phyloP scores from a whole-genome alignment of 1,284 basidiomycete species.

The Naganishia cerealis region DNA sequence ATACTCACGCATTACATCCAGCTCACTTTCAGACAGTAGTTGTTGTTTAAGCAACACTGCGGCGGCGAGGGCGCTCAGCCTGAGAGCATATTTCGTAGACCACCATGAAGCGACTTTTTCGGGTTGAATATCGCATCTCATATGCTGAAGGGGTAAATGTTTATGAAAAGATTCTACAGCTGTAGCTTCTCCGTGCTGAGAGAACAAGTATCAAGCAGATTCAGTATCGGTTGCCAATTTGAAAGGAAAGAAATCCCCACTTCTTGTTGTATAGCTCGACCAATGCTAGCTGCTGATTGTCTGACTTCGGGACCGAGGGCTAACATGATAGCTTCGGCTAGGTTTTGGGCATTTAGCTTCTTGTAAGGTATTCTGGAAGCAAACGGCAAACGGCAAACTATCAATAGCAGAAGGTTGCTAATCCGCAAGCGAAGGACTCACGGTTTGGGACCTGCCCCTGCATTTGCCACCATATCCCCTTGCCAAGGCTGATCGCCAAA shows the following conservation, averaged over 20 bases:
- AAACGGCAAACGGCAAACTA: background rate
- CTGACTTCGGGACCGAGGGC: conserved; percentile 58
- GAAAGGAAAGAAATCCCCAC: conserved; percentile 41
- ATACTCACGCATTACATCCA: conserved; percentile 59
- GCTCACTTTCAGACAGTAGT: conserved; percentile 55
- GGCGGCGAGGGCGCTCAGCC: conserved; percentile 61
- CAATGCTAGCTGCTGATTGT: conserved; percentile 59
- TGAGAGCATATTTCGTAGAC: conserved; percentile 60
- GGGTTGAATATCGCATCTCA: conserved; percentile 65
- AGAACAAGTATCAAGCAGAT: conserved; percentile 51
- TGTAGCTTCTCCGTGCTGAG: conserved; percentile 58
- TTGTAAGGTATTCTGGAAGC: conserved; percentile 56
- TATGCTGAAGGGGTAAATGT: conserved; percentile 64
- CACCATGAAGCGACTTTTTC: conserved; percentile 62
- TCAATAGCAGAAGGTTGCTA: conserved; percentile 41
- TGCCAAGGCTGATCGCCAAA: conserved; percentile 66
- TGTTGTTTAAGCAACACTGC: conserved; percentile 59
- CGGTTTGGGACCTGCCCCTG: conserved; percentile 65
- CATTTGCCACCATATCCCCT: conserved; percentile 63
- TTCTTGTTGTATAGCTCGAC: conserved; percentile 61
- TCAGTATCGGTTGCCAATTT: conserved; percentile 38
- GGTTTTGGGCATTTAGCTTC: conserved; percentile 58
- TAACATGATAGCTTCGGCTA: conserved; percentile 61
- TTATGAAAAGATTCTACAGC: conserved; percentile 64
- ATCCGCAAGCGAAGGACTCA: conserved; percentile 53